Evolutionary conservation across 257 asterid species (phyloP).

Genomic region (Pogostemon cablin): DNA sequence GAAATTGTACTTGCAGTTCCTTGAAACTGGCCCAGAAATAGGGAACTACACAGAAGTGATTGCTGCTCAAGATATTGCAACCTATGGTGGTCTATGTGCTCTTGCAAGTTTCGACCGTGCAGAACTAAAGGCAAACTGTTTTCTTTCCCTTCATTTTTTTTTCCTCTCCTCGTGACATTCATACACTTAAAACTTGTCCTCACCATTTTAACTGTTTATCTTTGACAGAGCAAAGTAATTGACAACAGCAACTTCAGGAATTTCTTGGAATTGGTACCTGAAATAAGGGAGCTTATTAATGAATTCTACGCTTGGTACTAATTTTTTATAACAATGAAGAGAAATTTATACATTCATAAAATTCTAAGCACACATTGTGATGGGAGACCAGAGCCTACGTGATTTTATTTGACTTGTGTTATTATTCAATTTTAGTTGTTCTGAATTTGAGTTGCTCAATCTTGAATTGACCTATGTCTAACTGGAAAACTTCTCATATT

Average conservation of each 20-base stretch:
- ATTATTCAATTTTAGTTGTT: background rate
- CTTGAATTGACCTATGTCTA: constrained; percentile 6
- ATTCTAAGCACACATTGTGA: background rate
- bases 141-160: background rate
- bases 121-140: constrained; percentile 61
- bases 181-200: constrained; percentile 8
- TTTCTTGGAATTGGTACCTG: constrained; percentile 85
- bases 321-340: constrained; percentile 24
- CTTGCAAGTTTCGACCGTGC: constrained; percentile 88
- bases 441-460: background rate
- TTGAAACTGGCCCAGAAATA: constrained; percentile 75
- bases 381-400: constrained; percentile 9
- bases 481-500: background rate
- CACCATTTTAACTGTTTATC: constrained; percentile 5
- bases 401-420: background rate
- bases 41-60: constrained; percentile 79
- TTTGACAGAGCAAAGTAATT: constrained; percentile 83
- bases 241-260: constrained; percentile 78
- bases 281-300: constrained; percentile 75
- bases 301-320: constrained; percentile 81
- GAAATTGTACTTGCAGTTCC: constrained; percentile 55
- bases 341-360: background rate
- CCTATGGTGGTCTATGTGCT: constrained; percentile 91
- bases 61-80: constrained; percentile 89
- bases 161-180: background rate